phyloP scores from a whole-genome alignment of 176 grass and related monocot species.

The Bothriochloa decipiens region DNA sequence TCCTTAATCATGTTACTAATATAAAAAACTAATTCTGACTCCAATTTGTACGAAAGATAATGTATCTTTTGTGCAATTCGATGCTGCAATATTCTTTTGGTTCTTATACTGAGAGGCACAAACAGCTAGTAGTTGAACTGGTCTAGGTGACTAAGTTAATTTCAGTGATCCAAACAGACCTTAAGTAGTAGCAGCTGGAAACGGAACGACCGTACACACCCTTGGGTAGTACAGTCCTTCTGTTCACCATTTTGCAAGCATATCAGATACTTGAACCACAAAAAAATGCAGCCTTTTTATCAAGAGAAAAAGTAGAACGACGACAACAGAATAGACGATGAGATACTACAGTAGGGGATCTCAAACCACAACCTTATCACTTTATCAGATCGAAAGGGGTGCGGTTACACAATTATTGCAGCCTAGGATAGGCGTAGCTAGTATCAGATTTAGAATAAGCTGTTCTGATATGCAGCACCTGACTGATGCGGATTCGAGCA shows the following conservation, averaged over 20 bases:
- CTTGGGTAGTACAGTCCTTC: background rate
- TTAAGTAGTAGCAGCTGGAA: background rate
- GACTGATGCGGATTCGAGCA: background rate
- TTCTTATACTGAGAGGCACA: background rate
- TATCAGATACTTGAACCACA: background rate
- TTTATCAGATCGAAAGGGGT: conserved; percentile 25
- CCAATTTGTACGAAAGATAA: too few species aligned
- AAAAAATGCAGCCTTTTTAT: background rate
- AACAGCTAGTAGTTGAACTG: background rate
- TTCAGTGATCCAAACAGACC: background rate
- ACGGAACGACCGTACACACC: background rate
- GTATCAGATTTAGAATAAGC: background rate
- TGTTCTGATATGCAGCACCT: conserved; percentile 36
- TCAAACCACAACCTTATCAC: conserved; percentile 9
- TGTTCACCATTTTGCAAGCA: background rate
- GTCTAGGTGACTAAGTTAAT: background rate
- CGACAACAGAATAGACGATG: background rate
- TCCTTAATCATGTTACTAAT: too few species aligned
- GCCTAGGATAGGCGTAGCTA: background rate
- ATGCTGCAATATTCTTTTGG: too few species aligned
- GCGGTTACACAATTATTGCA: conserved; percentile 46
- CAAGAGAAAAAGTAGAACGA: background rate
- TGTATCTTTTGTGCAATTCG: too few species aligned
- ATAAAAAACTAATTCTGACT: too few species aligned
- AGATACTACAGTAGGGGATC: background rate